Evolutionary conservation across 257 asterid genomes (phyloP), one percentile per base, ranked within the genome.

Genomic region (Capsicum baccatum): DNA sequence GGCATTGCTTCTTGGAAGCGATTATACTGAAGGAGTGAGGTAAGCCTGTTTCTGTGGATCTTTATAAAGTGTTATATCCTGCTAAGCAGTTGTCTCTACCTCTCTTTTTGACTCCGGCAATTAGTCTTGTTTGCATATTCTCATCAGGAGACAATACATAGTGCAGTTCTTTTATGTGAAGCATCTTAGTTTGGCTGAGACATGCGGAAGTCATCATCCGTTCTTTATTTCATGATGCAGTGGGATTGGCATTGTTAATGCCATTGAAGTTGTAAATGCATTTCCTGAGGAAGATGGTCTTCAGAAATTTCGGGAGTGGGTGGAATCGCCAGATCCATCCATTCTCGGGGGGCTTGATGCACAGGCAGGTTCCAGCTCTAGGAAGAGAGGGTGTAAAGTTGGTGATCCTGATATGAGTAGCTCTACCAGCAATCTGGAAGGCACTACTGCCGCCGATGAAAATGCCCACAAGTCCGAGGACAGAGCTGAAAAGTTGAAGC

Each of bases 11-110:
- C 98, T 96, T 89, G 98, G 98, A 79, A 96, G 99, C 84, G 98
- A 96, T 86, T 95, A 96, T 84, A 94, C 98, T 59, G 99, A 96
- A 94, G 99, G 98, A 83, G 89, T 96, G 83, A 94, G 98, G 98
- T 96, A 92, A 90, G 66, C 14, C 10, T 16, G 71, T 64, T 80
- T 14, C 42, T n/a, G 39, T 50, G 83, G 37, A 33, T 83, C 80
- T 83, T 68, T 54, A 4, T 54, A 6, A 19, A 63, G 64, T 62
- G 44, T 12, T 55, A 5, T 33, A 5, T 39, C 85, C 80, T 59
- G 52, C 48, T 70, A 37, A 70, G 42, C 50, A 78, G 48, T 19
- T 35, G 37, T 85, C 82, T 73, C 86, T 83, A 59, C 63, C 39
- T 79, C 54, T 15, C 17, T 63, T 47, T 48, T 76, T 17, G 81